Evolutionary conservation across 345 rosid genomes (phyloP), one percentile per base, ranked within the genome.

Genomic region (Hibiscus syriacus): DNA sequence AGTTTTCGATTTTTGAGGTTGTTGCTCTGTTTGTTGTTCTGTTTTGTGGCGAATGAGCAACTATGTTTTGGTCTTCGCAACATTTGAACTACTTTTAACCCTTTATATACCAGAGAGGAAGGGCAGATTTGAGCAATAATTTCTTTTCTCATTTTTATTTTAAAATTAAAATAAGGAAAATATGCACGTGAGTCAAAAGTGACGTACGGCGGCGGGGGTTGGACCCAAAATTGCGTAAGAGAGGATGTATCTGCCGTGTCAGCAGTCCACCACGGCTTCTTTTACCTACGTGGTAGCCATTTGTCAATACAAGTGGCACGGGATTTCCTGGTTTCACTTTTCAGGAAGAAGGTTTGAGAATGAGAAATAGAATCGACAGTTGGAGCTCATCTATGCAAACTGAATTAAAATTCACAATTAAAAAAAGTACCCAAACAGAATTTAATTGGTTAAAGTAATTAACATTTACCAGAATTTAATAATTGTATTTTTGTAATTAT

Each of bases 181-280:
- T 64, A 36, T 53, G 48, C 81, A 81, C 80, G 78, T 73, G 80
- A 48, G 66, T 68, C 68, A 46, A 70, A 63, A 11, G 55, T 78
- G 81, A 81, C 81, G 84, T 49, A 75, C 70, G 81, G 80, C 80
- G 73, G 80, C 81, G 57, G 27, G 41, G 49, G 9, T 64, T 38
- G 68, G 74, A n/a, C 78, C 79, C 60, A 67, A 3, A 25, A 23
- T 36, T 38, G 13, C 73, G 6, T 43, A 27, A 5, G 22, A 5
- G 22, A 2, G 22, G n/a, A 60, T 38, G 38, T 19, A 62, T 6
- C 1, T 17, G 34, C 17, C 3, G 16, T 36, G n/a, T 20, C 65
- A 57, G 6, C 65, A 57, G 6, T 34, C 14, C 5, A 13, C 2
- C 23, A 22, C 0, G 52, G 16, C 23, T 23, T 25, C 4, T 7